Conservation (phyloP, 306 rosid species). For the Potentilla sterilis region DNA sequence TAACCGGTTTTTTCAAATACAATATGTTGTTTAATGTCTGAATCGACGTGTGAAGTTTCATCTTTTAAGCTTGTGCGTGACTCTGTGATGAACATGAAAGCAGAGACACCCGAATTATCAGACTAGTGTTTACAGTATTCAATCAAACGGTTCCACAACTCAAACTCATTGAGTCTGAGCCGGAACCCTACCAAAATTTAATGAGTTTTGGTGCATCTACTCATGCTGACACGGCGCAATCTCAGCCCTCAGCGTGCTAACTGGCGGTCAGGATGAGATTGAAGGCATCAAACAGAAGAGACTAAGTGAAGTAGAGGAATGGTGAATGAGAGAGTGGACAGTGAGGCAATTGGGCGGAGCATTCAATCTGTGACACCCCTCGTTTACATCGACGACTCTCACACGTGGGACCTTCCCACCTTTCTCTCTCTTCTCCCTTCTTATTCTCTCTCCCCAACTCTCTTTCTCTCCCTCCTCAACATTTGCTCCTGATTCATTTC, state of each 20-base stretch:
- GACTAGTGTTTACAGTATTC: too few species aligned
- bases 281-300: neutral
- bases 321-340: neutral
- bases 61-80: too few species aligned
- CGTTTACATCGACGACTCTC: conserved; percentile 43
- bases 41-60: too few species aligned
- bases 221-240: neutral
- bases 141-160: too few species aligned
- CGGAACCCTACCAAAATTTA: too few species aligned
- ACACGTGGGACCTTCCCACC: conserved; percentile 9
- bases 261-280: neutral
- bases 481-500: neutral
- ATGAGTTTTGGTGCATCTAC: neutral
- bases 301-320: neutral
- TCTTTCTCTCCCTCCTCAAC: neutral
- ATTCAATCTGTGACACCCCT: conserved; percentile 33
- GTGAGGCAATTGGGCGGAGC: conserved; percentile 41
- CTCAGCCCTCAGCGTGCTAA: neutral
- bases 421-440: neutral
- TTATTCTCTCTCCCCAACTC: conserved; percentile 1
- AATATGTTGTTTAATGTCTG: too few species aligned
- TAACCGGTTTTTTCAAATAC: too few species aligned
- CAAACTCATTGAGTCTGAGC: too few species aligned
- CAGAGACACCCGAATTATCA: too few species aligned
- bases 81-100: too few species aligned